Evolutionary conservation across 1,284 basidiomycete genomes (phyloP).

Genomic region (Cutaneotrichosporon cutaneum): DNA sequence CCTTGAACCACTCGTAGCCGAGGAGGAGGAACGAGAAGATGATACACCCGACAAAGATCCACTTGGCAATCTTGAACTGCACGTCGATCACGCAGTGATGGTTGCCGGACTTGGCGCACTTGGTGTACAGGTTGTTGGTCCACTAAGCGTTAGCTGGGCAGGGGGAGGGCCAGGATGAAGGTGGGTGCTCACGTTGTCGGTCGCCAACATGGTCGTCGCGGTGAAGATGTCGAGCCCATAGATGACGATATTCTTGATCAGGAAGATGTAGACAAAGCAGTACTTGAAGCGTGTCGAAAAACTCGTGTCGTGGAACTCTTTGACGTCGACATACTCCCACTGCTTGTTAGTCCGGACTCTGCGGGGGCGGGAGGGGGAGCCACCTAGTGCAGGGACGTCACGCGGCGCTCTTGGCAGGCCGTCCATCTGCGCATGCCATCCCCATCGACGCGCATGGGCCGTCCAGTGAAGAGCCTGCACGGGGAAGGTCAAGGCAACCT

Average conservation of each 20-base stretch:
- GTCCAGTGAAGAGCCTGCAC: not conserved
- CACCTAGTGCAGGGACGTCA: too few relatives aligned
- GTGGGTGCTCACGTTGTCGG: constrained; percentile 59
- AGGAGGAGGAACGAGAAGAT: constrained; percentile 92
- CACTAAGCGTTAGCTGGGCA: constrained; percentile 5
- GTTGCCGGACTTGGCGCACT: constrained; percentile 70
- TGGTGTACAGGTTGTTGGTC: constrained; percentile 17
- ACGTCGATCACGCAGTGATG: constrained; percentile 78
- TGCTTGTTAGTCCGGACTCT: constrained; percentile 43
- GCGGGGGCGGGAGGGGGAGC: constrained; percentile 15
- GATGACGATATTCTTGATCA: constrained; percentile 92
- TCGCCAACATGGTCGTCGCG: constrained; percentile 92
- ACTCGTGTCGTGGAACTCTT: constrained; percentile 85
- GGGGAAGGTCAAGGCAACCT: not conserved
- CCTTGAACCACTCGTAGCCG: constrained; percentile 87
- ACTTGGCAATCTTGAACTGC: constrained; percentile 84
- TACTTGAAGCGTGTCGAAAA: constrained; percentile 88
- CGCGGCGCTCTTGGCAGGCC: not conserved
- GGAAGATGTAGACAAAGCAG: constrained; percentile 82
- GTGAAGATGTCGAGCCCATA: constrained; percentile 98
- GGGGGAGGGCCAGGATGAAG: too few relatives aligned
- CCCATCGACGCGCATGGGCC: not conserved
- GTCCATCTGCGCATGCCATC: not conserved
- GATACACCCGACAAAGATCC: constrained; percentile 97
- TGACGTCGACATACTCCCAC: constrained; percentile 93